Percentiles rank a stretch among this genome's conserved stretches.
Conservation (phyloP, 495 filamentous ascomycete species). For the Penicillium nucicola region DNA sequence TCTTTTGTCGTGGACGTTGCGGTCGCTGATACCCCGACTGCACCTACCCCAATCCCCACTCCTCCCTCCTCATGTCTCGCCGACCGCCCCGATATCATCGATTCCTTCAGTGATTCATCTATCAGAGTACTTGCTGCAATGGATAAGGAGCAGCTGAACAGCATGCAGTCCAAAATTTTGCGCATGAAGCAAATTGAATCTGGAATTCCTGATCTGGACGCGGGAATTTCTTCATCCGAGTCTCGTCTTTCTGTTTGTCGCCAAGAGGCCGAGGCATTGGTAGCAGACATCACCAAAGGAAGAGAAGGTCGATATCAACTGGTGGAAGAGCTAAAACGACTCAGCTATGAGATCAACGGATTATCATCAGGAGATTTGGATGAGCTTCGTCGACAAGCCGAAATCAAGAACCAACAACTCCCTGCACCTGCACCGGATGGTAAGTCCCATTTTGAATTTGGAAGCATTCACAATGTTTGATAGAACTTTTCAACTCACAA, state of each 20-base stretch:
- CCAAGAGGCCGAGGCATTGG: conserved; percentile 55
- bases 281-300: conserved; percentile 54
- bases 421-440: conserved; percentile 21
- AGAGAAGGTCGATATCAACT: conserved; percentile 39
- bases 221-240: conserved; percentile 44
- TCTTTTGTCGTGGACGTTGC: conserved; percentile 11
- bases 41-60: background rate
- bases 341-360: conserved; percentile 46
- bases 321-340: conserved; percentile 52
- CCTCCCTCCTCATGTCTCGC: background rate
- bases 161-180: conserved; percentile 29
- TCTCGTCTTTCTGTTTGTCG: conserved; percentile 51
- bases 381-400: conserved; percentile 30
- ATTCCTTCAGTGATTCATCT: conserved; percentile 12
- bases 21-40: conserved; percentile 1
- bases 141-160: conserved; percentile 21
- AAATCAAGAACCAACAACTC: conserved; percentile 23
- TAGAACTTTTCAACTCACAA: too few relatives aligned
- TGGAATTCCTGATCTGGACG: conserved; percentile 56
- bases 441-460: conserved; percentile 4
- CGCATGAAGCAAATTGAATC: conserved; percentile 55
- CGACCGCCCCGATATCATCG: conserved; percentile 2
- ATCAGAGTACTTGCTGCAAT: conserved; percentile 11
- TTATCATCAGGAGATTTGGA: conserved; percentile 39
- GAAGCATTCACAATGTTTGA: background rate